phyloP scores from a whole-genome alignment of 2,329 filamentous ascomycete genomes.

The Stylonectria norvegica region DNA sequence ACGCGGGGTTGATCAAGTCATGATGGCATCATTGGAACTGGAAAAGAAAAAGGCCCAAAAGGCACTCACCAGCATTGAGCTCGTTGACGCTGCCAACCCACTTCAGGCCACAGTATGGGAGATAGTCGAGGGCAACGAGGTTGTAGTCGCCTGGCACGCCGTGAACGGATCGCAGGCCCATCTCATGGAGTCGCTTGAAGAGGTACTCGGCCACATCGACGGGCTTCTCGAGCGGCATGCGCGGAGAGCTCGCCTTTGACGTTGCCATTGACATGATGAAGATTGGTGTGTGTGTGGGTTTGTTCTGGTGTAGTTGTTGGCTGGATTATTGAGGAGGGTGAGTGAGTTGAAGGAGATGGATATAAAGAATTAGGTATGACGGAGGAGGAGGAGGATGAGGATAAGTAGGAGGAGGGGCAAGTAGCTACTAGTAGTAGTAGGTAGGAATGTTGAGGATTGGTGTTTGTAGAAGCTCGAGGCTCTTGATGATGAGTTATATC shows the following conservation, averaged over 20 bases:
- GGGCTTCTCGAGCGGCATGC: slow-evolving; percentile 42
- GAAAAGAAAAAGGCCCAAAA: too few relatives aligned
- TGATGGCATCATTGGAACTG: neutral
- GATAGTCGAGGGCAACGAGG: slow-evolving; percentile 63
- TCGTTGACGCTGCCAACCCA: slow-evolving; percentile 72
- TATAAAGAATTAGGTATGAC: slow-evolving; percentile 2
- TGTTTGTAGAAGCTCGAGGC: neutral
- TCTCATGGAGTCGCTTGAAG: slow-evolving; percentile 60
- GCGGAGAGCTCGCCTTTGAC: neutral
- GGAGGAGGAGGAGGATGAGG: neutral
- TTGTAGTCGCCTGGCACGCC: slow-evolving; percentile 74
- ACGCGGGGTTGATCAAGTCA: neutral
- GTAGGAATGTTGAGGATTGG: slow-evolving; percentile 3
- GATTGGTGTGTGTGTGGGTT: neutral
- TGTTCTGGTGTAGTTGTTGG: neutral
- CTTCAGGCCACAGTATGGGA: slow-evolving; percentile 54
- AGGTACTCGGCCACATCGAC: slow-evolving; percentile 65
- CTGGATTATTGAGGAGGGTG: neutral
- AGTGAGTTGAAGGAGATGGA: slow-evolving; percentile 7
- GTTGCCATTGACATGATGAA: neutral
- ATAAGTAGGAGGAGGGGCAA: neutral
- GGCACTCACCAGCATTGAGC: slow-evolving; percentile 66
- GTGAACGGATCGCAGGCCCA: slow-evolving; percentile 63
- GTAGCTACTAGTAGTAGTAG: slow-evolving; percentile 4
- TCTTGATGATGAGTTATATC: slow-evolving; percentile 15